Base-by-base conservation (phyloP, 768 basidiomycete species). In the Tubosaeta brunneosetosa region DNA sequence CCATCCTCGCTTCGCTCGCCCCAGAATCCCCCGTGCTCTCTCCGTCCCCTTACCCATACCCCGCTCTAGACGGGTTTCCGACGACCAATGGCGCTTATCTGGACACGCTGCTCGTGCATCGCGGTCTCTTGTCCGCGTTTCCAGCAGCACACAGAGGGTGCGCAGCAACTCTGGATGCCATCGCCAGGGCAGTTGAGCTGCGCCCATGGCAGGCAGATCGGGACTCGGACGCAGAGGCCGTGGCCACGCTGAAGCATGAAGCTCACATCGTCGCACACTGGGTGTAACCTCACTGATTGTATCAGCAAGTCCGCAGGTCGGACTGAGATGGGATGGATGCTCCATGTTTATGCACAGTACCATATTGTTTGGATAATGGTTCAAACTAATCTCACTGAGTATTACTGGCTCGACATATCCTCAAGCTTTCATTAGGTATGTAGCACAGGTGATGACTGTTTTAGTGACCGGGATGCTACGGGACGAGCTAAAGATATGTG, bases 71-170 rank as follows among this genome's bases (percentile, higher is more conserved):
- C 44, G 60, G 53, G 8, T 70, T 74, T 53, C 67, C 69, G 59
- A 88, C 84, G 50, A 85, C 84, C 44, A 77, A 79, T 71, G 87
- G 86, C 60, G 86, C 80, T 53, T 91, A 88, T 63, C 79, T 91
- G 68, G 88, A 91, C 63, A 76, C 79, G 47, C 83, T 91, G 61
- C 86, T 88, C 69, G 81, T 82, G 0, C 88, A 91, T 71, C 86
- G 88, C 63, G 82, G 85, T 64, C 79, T 85, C 34, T 74, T 84
- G 55, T 73, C 69, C 56, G 78, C 83, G 10, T 83, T 74, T 62
- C 87, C 88, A 17, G 71, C 74, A 50, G 83, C 73, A 11, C 88
- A 90, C 72, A 67, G 55, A 52, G 77, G 80, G 31, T 90, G 88
- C 72, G 81, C 84, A 46, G 71, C 75, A 47, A 83, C 73, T 14